phyloP scores from a whole-genome alignment of 1,139 yeast species.

The Suhomyces bokatorum region DNA sequence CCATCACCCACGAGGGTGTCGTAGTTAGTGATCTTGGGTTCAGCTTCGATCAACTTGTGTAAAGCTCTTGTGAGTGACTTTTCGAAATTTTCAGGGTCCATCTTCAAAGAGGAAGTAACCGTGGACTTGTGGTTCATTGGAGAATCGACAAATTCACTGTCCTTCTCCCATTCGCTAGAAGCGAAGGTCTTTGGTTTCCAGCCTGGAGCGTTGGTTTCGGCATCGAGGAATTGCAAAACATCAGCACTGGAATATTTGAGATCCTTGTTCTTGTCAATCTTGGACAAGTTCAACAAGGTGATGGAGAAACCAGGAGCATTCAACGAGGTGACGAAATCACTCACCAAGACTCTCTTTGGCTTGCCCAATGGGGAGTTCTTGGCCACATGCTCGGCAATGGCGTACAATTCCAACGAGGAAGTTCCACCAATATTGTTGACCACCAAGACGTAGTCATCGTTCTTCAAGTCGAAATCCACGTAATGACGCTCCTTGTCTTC shows the following conservation, averaged over 20 bases:
- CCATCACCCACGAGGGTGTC: constrained; percentile 96
- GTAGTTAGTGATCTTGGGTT: constrained; percentile 78
- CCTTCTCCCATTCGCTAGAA: constrained; percentile 27
- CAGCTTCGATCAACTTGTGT: constrained; percentile 50
- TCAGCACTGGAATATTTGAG: constrained; percentile 27
- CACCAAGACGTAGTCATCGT: constrained; percentile 67
- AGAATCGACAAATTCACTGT: constrained; percentile 25
- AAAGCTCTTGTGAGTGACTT: constrained; percentile 51
- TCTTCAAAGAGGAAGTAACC: constrained; percentile 37
- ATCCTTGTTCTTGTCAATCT: constrained; percentile 36
- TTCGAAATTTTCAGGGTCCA: constrained; percentile 43
- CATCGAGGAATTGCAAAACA: constrained; percentile 55
- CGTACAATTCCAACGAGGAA: constrained; percentile 70
- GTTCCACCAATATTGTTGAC: constrained; percentile 87
- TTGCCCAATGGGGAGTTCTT: constrained; percentile 49
- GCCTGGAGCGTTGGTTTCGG: constrained; percentile 76
- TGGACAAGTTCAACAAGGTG: constrained; percentile 67
- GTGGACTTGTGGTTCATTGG: constrained; percentile 30
- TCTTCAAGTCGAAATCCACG: constrained; percentile 54
- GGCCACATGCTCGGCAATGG: constrained; percentile 55
- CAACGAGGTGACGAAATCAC: constrained; percentile 81
- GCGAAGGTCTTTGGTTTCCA: constrained; percentile 58
- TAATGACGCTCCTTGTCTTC: constrained; percentile 69
- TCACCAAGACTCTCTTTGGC: constrained; percentile 68
- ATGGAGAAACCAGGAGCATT: constrained; percentile 91